Conservation (phyloP, 202 grass and related monocot species). For the Thinopyrum obtusiflorum region DNA sequence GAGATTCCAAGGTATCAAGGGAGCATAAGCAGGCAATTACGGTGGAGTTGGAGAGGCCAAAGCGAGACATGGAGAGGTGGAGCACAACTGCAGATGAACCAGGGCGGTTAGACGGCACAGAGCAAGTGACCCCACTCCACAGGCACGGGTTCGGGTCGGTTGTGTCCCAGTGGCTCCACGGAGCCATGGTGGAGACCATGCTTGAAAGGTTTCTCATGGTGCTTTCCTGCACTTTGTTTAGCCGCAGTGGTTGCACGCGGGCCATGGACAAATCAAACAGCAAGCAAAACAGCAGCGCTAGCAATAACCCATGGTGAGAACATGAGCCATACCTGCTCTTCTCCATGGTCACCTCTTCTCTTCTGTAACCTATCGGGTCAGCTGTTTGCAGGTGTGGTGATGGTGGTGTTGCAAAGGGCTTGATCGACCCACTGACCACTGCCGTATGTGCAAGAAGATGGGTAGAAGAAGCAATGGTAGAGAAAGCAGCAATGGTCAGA, state of each 20-base stretch:
- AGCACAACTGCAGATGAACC: background rate
- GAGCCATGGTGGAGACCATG: background rate
- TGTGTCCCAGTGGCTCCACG: background rate
- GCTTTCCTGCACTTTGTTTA: background rate
- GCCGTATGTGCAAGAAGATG: background rate
- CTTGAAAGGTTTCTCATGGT: slow-evolving; percentile 1
- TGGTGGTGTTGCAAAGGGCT: background rate
- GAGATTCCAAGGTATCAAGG: background rate
- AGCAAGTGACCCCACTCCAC: slow-evolving; percentile 8
- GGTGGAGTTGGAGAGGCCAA: background rate
- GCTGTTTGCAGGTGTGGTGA: background rate
- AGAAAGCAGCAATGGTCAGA: background rate
- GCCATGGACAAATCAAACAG: background rate
- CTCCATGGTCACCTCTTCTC: background rate
- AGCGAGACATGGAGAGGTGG: background rate
- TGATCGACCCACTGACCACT: no score
- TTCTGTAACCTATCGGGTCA: background rate
- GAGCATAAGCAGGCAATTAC: background rate
- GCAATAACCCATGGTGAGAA: background rate
- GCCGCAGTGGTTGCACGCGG: background rate
- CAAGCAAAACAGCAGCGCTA: background rate
- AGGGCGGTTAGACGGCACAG: background rate
- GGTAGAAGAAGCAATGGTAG: background rate
- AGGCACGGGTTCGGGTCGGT: background rate
- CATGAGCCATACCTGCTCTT: background rate